Evolutionary conservation across 371 early-diverging fungal genomes (phyloP).

Genomic region (Mortierella sp.): DNA sequence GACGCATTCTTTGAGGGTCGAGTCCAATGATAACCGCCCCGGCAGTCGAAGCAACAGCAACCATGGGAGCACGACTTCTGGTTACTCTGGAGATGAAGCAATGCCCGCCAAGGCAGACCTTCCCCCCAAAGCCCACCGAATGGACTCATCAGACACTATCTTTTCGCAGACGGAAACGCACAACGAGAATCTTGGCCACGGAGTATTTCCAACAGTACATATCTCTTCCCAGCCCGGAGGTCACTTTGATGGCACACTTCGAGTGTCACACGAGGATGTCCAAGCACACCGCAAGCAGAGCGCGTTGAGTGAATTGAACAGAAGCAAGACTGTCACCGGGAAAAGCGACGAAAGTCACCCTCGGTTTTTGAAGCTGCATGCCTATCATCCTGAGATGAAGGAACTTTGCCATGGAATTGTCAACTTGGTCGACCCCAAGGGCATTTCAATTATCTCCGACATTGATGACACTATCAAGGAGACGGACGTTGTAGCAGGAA

Average conservation of each 20-base stretch:
- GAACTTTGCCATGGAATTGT: conserved; percentile 58
- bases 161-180: conserved; percentile 25
- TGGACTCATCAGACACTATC: conserved; percentile 28
- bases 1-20: neutral
- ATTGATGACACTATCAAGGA: conserved; percentile 78
- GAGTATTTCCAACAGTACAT: conserved; percentile 46
- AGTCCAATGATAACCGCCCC: neutral
- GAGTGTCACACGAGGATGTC: conserved; percentile 30
- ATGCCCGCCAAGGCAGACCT: neutral
- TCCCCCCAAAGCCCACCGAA: neutral
- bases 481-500: conserved; percentile 77
- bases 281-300: conserved; percentile 9
- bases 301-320: neutral
- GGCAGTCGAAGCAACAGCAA: conserved; percentile 7
- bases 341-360: conserved; percentile 21
- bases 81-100: conserved; percentile 6
- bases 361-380: conserved; percentile 43
- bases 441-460: conserved; percentile 65
- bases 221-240: conserved; percentile 44
- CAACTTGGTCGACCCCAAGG: conserved; percentile 65
- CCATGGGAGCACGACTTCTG: neutral
- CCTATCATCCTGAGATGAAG: conserved; percentile 42
- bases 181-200: conserved; percentile 34
- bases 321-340: neutral
- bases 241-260: conserved; percentile 51